Evolutionary conservation across 257 asterid genomes (phyloP).

Genomic region (Coffea canephora): DNA sequence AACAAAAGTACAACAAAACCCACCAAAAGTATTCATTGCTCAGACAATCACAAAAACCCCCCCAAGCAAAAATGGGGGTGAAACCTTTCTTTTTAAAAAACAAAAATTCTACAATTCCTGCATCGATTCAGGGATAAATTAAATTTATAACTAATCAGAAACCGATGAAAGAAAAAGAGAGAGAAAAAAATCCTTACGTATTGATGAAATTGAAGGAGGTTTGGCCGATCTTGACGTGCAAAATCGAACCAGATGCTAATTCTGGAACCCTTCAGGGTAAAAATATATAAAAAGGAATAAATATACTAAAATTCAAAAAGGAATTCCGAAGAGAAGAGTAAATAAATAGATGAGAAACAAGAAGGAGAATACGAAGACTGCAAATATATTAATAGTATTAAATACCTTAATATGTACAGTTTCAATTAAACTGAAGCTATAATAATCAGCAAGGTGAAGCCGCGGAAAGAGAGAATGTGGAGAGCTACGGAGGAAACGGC

Average conservation of each 20-base stretch:
- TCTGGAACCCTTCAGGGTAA: constrained; percentile 1
- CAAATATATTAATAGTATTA: too few relatives aligned
- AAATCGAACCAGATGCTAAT: constrained; percentile 10
- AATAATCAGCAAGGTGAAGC: too few relatives aligned
- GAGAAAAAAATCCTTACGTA: not conserved
- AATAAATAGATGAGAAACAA: not conserved
- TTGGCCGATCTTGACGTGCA: constrained; percentile 23
- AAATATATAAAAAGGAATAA: not conserved
- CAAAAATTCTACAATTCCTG: not conserved
- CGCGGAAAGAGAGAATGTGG: too few relatives aligned
- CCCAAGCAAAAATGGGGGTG: not conserved
- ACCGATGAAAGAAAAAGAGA: too few relatives aligned
- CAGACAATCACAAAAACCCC: not conserved
- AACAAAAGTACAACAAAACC: not conserved
- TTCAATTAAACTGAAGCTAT: too few relatives aligned
- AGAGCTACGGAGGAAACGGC: too few relatives aligned
- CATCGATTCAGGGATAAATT: not conserved
- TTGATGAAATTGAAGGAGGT: not conserved
- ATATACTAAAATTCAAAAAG: not conserved
- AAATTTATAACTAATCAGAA: too few relatives aligned
- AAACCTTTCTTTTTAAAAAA: not conserved
- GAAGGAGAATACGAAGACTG: too few relatives aligned
- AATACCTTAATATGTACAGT: too few relatives aligned
- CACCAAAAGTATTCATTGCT: not conserved
- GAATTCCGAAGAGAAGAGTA: not conserved